Base-by-base conservation (phyloP, 208 protist genomes). In the Trypanosoma melophagium region DNA sequence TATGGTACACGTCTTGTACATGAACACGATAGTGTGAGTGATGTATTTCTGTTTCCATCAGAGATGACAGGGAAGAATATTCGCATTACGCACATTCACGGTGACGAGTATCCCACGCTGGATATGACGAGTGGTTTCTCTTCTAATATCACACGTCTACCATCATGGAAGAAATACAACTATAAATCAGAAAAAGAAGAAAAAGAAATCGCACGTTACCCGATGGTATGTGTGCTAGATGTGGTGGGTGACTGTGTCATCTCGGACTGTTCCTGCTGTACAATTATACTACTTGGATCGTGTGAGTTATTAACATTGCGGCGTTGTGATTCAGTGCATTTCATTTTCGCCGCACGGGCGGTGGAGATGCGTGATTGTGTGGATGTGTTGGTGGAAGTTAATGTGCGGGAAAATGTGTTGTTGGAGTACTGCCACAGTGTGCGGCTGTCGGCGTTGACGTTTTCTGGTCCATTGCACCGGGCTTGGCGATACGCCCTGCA, bases 201-300 rank as follows among this genome's bases (percentile, higher is more conserved):
- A 12, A 41, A 10, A 19, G 19, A 42, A 50, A 7, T 22, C 41
- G 22, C 55, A 19, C 57, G 40, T 16, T 87, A 42, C 40, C 89
- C 89, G 1, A 51, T 93, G 12, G 74, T 95, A 22, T 87, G 89
- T 65, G 66, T 95, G 45, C 65, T 93, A 24, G 86, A 89, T 60
- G 56, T 67, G 2, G 76, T 95, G 0, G 80, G 85, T 42, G 83
- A 93, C 25, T 78, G 86, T 17, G 62, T 79, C 13, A 71, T 95
- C 8, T 70, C 83, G 56, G 68, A 84, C 55, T 95, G 89, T 67
- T 82, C 79, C 40, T 40, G 76, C 53, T 95, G 89, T 76, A 90
- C 83, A 12, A 72, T 95, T 16, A 71, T 85, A 60, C 74, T 95
- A 7, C 55, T 76, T 4, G 89, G 84, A 35, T 84, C 84, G 2